Percentiles rank a stretch among this genome's conserved stretches.
These are phyloP conservation scores for Trichoderma sp. DNA, from an alignment of 2,329 filamentous ascomycete species.

Conservation along the genomic window DNA sequence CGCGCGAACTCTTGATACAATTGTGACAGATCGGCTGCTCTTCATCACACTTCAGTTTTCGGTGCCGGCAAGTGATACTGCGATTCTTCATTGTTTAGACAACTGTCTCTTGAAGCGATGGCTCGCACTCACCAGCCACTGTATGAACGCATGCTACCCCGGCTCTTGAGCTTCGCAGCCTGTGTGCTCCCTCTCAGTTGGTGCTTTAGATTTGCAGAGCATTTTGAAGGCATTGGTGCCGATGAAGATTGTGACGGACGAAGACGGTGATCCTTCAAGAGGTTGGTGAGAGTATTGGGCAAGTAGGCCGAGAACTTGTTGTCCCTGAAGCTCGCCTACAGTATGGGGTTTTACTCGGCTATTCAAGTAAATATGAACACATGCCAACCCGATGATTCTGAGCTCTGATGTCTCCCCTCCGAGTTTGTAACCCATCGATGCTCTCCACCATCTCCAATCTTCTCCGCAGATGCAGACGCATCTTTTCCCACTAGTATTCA, in stretches of 20 bases:
- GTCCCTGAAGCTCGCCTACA: neutral
- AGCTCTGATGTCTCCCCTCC: neutral
- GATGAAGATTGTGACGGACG: neutral
- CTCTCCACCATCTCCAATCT: neutral
- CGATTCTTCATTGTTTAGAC: neutral
- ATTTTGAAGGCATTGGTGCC: constrained; percentile 1
- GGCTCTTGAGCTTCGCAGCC: neutral
- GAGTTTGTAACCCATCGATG: too few relatives aligned
- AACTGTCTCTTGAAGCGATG: neutral
- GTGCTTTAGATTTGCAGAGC: neutral
- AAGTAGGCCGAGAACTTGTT: constrained; percentile 3
- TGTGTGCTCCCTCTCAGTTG: neutral
- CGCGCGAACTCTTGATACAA: constrained; percentile 13
- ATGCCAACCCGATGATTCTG: too few relatives aligned
- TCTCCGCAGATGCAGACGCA: neutral
- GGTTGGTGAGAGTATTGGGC: neutral
- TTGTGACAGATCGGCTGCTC: constrained; percentile 3
- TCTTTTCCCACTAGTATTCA: neutral
- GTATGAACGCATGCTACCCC: constrained; percentile 11
- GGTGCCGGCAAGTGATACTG: constrained; percentile 15
- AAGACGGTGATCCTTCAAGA: neutral
- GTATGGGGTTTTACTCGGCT: too few relatives aligned
- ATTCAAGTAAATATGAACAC: too few relatives aligned
- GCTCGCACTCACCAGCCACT: constrained; percentile 2
- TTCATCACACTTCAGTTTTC: constrained; percentile 19